Percentiles rank a stretch among this genome's conserved stretches.
These are phyloP conservation scores for Phytophthora citrophthora DNA, from an alignment of 352 stramenopile genomes.

Conservation along the genomic window DNA sequence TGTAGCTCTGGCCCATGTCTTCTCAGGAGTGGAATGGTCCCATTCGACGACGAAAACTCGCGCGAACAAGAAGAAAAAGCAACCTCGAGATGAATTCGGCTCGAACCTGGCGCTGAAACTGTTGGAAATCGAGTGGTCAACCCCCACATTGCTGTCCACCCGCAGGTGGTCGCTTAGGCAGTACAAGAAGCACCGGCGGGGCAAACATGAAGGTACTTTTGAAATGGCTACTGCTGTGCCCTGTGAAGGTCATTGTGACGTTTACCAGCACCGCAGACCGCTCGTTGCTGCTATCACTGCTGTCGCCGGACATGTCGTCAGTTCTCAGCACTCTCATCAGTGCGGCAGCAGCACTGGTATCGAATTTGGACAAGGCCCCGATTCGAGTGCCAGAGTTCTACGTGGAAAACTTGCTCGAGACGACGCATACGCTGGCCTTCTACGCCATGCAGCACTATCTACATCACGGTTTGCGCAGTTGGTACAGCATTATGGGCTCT, in stretches of 20 bases:
- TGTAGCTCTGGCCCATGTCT: constrained; percentile 76
- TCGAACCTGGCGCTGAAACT: constrained; percentile 62
- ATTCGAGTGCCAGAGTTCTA: constrained; percentile 92
- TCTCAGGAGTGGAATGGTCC: constrained; percentile 77
- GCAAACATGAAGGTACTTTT: constrained; percentile 79
- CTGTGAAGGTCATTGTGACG: constrained; percentile 89
- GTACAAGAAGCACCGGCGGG: constrained; percentile 42
- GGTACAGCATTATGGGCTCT: constrained; percentile 90
- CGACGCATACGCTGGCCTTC: constrained; percentile 82
- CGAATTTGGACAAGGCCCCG: constrained; percentile 85
- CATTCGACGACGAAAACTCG: constrained; percentile 30
- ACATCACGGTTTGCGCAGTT: constrained; percentile 81
- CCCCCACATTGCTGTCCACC: constrained; percentile 47
- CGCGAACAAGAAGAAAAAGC: constrained; percentile 29
- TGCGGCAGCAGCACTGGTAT: constrained; percentile 78
- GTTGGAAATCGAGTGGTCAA: constrained; percentile 66
- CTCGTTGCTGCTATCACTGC: constrained; percentile 78
- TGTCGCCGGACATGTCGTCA: constrained; percentile 85
- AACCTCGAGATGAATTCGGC: constrained; percentile 30
- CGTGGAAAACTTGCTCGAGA: constrained; percentile 89
- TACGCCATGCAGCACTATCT: constrained; percentile 91
- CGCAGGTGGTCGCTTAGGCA: constrained; percentile 30
- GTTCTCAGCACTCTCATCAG: constrained; percentile 83
- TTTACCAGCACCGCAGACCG: constrained; percentile 87
- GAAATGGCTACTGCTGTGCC: constrained; percentile 81